Percentiles rank a stretch among this genome's conserved stretches.
Evolutionary conservation across 345 rosid species (phyloP).

Genomic region (Lagerstroemia speciosa): DNA sequence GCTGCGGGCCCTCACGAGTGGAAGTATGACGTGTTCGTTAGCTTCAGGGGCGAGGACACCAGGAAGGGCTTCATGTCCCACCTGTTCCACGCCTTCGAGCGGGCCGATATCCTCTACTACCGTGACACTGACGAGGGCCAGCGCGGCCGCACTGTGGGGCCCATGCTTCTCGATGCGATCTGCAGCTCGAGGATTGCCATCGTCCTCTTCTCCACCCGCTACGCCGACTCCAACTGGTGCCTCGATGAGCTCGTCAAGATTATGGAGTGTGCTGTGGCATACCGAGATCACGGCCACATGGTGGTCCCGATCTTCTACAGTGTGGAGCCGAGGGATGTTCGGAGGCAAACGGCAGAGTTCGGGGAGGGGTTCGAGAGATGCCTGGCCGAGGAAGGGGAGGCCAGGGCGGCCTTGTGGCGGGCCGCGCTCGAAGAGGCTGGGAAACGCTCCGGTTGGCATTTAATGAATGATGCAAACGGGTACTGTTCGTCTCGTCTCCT

Average conservation of each 20-base stretch:
- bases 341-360: constrained; percentile 2
- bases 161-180: background rate
- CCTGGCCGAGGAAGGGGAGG: background rate
- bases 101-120: background rate
- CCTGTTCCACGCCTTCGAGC: background rate
- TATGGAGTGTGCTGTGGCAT: background rate
- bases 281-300: background rate
- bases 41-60: background rate
- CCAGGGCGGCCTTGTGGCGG: constrained; percentile 2
- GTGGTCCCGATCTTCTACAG: constrained; percentile 6
- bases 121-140: background rate
- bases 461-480: background rate
- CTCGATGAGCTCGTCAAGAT: constrained; percentile 2
- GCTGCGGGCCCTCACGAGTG: background rate
- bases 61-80: constrained; percentile 4
- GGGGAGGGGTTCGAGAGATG: background rate
- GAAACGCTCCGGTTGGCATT: background rate
- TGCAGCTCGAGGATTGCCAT: background rate
- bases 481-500: background rate
- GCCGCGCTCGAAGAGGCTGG: constrained; percentile 5
- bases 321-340: constrained; percentile 1
- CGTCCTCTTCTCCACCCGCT: background rate
- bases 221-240: background rate
- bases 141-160: background rate
- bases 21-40: background rate